Base-by-base conservation (phyloP, 768 basidiomycete species). In the Hortiboletus campestris region DNA sequence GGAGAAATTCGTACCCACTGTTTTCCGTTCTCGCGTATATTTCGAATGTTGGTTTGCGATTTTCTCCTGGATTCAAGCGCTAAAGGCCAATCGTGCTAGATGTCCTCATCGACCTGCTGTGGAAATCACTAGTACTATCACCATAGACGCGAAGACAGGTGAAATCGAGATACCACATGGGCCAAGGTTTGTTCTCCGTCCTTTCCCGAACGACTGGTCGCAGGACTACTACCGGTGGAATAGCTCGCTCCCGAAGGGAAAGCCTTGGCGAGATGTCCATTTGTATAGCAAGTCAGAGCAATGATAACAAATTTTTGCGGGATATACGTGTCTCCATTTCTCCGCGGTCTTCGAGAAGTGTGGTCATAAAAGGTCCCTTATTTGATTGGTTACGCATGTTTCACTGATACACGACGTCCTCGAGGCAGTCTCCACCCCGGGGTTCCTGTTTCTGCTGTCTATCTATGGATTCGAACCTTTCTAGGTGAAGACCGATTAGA, bases 1-100 rank as follows among this genome's bases (percentile, higher is more conserved):
- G 70, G 72, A n/a, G 61, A 57, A 46, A 34, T 56, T 25, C 62
- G 68, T 9, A 59, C 83, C 44, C 79, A 82, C 36, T 94, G 91
- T 67, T 84, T 82, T 66, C 91, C 90, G 7, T 72, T 94, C 43
- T 82, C 86, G 29, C 83, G 92, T 16, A 76, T 93, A 28, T 89
- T 94, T 63, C 76, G 78, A 68, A 74, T 89, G 91, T 89, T 64
- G 71, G 84, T 70, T 9, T 10, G 25, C 40, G 25, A 38, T 51
- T 43, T 16, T 40, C 29, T 64, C 60, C 10, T 11, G 31, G 14
- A 19, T 35, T 36, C 34, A 17, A 47, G 19, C 25, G 31, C 56
- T 65, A 63, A 39, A 55, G 43, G 28, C 20, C 14, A 10, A 36
- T 43, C 40, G 40, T 19, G 22, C 53, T 60, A 93, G 91, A 59